Base-by-base conservation (phyloP, 2,329 filamentous ascomycete species). In the Neoarthrinium moseri region DNA sequence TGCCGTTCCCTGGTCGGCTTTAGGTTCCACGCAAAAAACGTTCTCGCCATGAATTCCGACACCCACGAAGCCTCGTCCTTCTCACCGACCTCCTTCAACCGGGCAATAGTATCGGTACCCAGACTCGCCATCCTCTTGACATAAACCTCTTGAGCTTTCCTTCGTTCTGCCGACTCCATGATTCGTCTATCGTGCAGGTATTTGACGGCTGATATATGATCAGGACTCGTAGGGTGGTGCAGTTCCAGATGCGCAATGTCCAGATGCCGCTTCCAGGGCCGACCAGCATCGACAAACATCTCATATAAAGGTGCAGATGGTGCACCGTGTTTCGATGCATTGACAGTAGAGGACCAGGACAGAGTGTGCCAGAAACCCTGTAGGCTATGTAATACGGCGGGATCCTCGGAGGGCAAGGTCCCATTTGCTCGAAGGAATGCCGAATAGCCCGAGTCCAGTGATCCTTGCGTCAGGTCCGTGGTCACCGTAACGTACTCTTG, bases 241-340 rank as follows among this genome's bases (percentile, higher is more conserved):
- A 83, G 66, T 22, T 74, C 68, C 4, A 83, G 65, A 51, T 83
- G 80, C 0, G 79, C 78, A 24, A 68, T 65, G 40, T 79, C 73
- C 6, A 80, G 57, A 6, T 58, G 56, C 29, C 73, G 59, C 2
- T 61, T 52, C 13, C 74, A 61, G 13, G 64, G 65, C 39, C 69
- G 61, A 18, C 73, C 74, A 4, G 78, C 67, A 32, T 69, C 66
- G 29, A 76, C 66, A 49, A 82, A 81, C 0, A 68, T 61, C 46
- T 83, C 75, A 45, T 80, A 83, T 1, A 78, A 63, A 5, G 63
- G 52, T 17, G 70, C 69, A 1, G 75, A 73, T 0, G 78, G 74
- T 7, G 65, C 65, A 1, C 67, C 63, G 29, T 70, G 65, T 51
- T 69, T 66, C 57, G 70, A 73, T 3, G 73, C 70, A 34, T 75